Evolutionary conservation across 2,329 filamentous ascomycete genomes (phyloP).

Genomic region (Fusarium sp.): DNA sequence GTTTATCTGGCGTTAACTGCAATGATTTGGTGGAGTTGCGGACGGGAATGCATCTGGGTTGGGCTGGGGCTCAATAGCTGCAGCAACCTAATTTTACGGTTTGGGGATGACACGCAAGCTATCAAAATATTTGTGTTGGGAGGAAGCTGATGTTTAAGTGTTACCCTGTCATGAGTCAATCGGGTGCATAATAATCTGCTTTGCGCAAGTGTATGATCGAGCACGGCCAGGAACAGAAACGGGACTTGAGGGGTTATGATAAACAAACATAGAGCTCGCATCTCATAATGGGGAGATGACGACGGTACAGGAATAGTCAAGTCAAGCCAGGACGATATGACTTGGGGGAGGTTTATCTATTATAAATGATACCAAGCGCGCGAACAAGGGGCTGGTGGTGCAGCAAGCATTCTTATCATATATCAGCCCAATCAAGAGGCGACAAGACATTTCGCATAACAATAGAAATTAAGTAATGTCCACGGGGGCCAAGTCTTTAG

Average conservation of each 20-base stretch:
- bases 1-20: conserved; percentile 14
- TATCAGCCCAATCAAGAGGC: not conserved
- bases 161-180: conserved; percentile 5
- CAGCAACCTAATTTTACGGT: conserved; percentile 7
- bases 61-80: conserved; percentile 12
- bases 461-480: not conserved
- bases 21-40: conserved; percentile 8
- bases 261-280: conserved; percentile 35
- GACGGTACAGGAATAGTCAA: conserved; percentile 8
- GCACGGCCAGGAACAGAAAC: not conserved
- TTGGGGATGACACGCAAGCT: not conserved
- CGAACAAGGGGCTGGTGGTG: conserved; percentile 1
- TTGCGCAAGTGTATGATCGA: conserved; percentile 29
- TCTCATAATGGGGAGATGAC: conserved; percentile 26
- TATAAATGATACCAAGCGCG: conserved; percentile 9
- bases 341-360: conserved; percentile 13
- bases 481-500: not conserved
- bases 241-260: conserved; percentile 27
- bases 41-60: not conserved
- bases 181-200: conserved; percentile 18
- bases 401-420: conserved; percentile 1
- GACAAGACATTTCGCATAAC: not conserved
- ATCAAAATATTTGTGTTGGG: not conserved
- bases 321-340: conserved; percentile 10
- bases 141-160: conserved; percentile 3